Base-by-base conservation (phyloP, 495 filamentous ascomycete species). In the Aspergillus diversus region DNA sequence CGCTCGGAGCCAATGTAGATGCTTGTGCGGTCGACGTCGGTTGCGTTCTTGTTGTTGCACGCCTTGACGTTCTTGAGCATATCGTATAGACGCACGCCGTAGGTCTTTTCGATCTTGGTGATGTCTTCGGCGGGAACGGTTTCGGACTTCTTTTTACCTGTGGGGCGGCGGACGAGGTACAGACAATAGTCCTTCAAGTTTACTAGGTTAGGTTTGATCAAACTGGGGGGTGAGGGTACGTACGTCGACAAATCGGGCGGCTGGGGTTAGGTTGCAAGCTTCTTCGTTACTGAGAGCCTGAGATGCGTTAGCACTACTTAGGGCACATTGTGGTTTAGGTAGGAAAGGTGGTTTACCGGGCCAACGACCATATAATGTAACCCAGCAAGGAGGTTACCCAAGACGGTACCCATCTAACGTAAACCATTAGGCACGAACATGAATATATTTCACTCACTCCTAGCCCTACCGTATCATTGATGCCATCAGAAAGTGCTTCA, bases 11-110 rank as follows among this genome's bases (percentile, higher is more conserved):
- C 47, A 6, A 50, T 3, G 15, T 50, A 50, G 47, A 50, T 50
- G 47, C 3, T 50, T 5, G 47, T 50, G 4, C 47, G n/a, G 21
- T 50, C 47, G 15, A 50, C 47, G 9, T 50, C 47, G 5, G 4
- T 31, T 16, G 47, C 15, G 4, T 50, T 50, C 15, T 13, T 11
- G 15, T 50, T 50, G 47, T 21, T n/a, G 47, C 47, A 50, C 0
- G 47, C 47, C 21, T 50, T 50, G 16, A 50, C 47, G 47, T 50
- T 50, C 47, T 50, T 50, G 47, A 50, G 47, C 47, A 50, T 17
- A n/a, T 50, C 47, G 21, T 50, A 50, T n/a, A 50, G 47, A 17
- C 21, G 47, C 16, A 50, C 47, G 16, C 47, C 47, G 47, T 50
- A 50, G 4, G 47, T 50, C 47, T 50, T 50, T 50, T 50, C 47